Conservation (phyloP, 225 moss, liverwort and hornwort species). For the Asterella californica region DNA sequence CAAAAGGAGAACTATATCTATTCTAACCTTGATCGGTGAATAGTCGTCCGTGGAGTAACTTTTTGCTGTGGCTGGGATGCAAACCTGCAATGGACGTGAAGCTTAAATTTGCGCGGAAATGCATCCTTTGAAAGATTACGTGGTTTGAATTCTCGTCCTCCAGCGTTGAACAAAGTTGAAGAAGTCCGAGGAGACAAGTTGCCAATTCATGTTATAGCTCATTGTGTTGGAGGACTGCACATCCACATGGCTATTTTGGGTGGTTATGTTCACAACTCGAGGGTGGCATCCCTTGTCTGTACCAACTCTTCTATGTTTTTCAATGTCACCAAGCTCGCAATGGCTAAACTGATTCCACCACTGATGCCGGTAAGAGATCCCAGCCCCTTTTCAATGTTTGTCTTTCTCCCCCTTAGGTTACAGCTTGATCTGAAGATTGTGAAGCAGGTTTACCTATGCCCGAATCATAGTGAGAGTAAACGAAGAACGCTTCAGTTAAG, state of each 20-base stretch:
- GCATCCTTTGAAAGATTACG: neutral
- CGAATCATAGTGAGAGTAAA: neutral
- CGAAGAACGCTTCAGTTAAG: too few species aligned
- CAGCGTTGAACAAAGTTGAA: conserved; percentile 20
- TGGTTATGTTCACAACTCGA: conserved; percentile 19
- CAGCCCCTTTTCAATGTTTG: neutral
- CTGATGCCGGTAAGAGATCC: conserved; percentile 24
- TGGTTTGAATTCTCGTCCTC: neutral
- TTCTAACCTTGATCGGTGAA: too few species aligned
- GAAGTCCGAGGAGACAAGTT: conserved; percentile 17
- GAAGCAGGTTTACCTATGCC: neutral
- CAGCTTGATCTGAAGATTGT: neutral
- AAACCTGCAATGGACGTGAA: too few species aligned
- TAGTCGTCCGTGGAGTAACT: too few species aligned
- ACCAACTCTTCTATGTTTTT: conserved; percentile 37
- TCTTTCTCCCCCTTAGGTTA: too few species aligned
- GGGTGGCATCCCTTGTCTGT: conserved; percentile 26
- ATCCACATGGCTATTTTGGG: conserved; percentile 34
- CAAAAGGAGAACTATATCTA: too few species aligned
- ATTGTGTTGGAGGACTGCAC: conserved; percentile 28
- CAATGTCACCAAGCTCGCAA: conserved; percentile 15
- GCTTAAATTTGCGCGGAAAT: too few species aligned
- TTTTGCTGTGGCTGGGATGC: too few species aligned
- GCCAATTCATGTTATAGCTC: conserved; percentile 24
- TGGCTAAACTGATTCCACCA: conserved; percentile 22